phyloP scores from a whole-genome alignment of 2,329 filamentous ascomycete species.

The Aspergillus sp. region DNA sequence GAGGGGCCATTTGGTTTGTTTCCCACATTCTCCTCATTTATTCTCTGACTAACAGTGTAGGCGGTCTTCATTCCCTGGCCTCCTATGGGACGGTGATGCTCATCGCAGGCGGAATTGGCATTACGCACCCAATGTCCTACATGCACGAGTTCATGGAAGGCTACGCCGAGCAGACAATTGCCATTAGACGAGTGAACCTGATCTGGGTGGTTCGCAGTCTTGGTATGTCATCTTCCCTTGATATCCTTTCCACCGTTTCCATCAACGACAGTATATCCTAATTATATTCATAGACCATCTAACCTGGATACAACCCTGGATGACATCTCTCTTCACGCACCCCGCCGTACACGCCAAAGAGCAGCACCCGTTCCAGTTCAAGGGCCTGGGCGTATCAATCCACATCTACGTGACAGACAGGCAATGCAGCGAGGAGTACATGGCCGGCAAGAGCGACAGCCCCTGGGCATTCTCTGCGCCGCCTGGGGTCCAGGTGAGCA shows the following conservation, averaged over 20 bases:
- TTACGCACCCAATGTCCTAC: constrained; percentile 38
- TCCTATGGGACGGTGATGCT: constrained; percentile 37
- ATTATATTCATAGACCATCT: constrained; percentile 27
- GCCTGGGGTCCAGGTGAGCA: constrained; percentile 24
- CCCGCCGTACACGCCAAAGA: constrained; percentile 25
- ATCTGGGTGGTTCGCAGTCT: constrained; percentile 36
- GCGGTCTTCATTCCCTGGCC: constrained; percentile 29
- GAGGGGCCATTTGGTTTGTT: constrained; percentile 37
- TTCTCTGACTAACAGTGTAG: constrained; percentile 9
- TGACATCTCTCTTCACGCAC: constrained; percentile 31
- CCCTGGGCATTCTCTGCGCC: constrained; percentile 29
- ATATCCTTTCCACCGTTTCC: too few relatives aligned
- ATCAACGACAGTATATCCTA: background rate
- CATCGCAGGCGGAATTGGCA: constrained; percentile 39
- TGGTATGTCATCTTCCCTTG: constrained; percentile 17
- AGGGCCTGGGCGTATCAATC: constrained; percentile 28
- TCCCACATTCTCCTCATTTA: background rate
- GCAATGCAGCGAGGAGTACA: constrained; percentile 25
- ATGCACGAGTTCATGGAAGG: constrained; percentile 30
- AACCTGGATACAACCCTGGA: constrained; percentile 37
- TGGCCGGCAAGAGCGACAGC: constrained; percentile 17
- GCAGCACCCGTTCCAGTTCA: constrained; percentile 26
- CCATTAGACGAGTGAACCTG: constrained; percentile 29
- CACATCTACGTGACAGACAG: constrained; percentile 29
- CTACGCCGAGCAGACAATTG: constrained; percentile 23